These are phyloP conservation scores for Peribolospora kevripleyi DNA, from an alignment of 768 basidiomycete genomes.

Conservation along the genomic window DNA sequence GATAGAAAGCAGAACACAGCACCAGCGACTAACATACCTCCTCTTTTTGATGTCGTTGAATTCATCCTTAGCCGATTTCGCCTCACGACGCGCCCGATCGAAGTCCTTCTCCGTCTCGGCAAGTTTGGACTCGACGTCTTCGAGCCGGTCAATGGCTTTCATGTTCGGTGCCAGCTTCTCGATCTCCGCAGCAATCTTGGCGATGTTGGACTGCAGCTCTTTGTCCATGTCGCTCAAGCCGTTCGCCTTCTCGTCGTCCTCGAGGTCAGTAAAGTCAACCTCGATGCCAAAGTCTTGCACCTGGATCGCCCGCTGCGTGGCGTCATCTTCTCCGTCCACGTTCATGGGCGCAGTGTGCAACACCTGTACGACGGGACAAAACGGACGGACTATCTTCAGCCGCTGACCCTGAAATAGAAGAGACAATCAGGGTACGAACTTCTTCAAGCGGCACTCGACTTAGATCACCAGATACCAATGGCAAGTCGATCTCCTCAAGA, in stretches of 20 bases:
- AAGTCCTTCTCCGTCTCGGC: slow-evolving; percentile 77
- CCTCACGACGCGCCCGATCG: slow-evolving; percentile 70
- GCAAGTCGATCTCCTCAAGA: slow-evolving; percentile 70
- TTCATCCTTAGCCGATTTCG: slow-evolving; percentile 66
- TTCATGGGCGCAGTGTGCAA: slow-evolving; percentile 75
- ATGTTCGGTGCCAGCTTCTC: slow-evolving; percentile 87
- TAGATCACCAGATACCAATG: slow-evolving; percentile 47
- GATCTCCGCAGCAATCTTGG: slow-evolving; percentile 50
- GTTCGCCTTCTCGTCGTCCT: slow-evolving; percentile 50
- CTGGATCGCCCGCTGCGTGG: slow-evolving; percentile 42
- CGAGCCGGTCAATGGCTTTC: slow-evolving; percentile 69
- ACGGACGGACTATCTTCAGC: slow-evolving; percentile 3
- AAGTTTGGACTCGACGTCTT: slow-evolving; percentile 40
- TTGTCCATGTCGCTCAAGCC: slow-evolving; percentile 39
- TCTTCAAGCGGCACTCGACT: slow-evolving; percentile 87
- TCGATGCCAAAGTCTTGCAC: slow-evolving; percentile 71
- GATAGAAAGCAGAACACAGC: background rate
- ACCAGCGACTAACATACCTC: slow-evolving; percentile 27
- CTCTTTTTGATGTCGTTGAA: slow-evolving; percentile 68
- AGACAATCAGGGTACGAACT: slow-evolving; percentile 26
- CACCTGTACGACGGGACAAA: slow-evolving; percentile 27
- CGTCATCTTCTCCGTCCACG: slow-evolving; percentile 67
- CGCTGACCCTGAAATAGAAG: background rate
- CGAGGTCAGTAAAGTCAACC: slow-evolving; percentile 51
- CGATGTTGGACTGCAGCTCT: slow-evolving; percentile 46